Percentiles rank a stretch among this genome's conserved stretches.
phyloP scores from a whole-genome alignment of 352 stramenopile species.

The Phytophthora capsici region DNA sequence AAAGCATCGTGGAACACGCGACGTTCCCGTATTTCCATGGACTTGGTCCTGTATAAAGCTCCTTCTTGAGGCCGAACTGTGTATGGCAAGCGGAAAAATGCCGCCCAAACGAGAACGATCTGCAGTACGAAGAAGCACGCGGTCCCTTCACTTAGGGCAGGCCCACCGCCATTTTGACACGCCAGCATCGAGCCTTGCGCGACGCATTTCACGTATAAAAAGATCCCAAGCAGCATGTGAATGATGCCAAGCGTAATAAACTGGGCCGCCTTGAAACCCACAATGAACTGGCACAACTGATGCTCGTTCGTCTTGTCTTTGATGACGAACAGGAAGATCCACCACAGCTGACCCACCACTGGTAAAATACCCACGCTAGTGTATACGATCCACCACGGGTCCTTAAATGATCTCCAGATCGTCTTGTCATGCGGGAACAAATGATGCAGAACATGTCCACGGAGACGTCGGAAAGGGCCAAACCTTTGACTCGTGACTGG shows the following conservation, averaged over 20 bases:
- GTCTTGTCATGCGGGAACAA: constrained; percentile 89
- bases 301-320: constrained; percentile 94
- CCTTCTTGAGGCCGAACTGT: constrained; percentile 67
- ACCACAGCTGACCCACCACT: constrained; percentile 89
- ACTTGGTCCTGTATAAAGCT: constrained; percentile 62
- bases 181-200: constrained; percentile 59
- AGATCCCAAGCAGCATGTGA: constrained; percentile 67
- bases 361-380: constrained; percentile 84
- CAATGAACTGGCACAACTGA: constrained; percentile 93
- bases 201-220: constrained; percentile 79
- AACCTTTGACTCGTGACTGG: constrained; percentile 20
- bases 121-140: constrained; percentile 86
- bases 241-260: constrained; percentile 89
- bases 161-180: constrained; percentile 67
- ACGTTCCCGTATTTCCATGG: constrained; percentile 46
- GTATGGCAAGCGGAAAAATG: constrained; percentile 88
- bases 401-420: constrained; percentile 87
- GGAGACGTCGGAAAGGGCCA: constrained; percentile 46
- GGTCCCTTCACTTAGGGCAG: constrained; percentile 69
- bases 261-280: constrained; percentile 91
- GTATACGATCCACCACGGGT: constrained; percentile 84
- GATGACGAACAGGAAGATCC: constrained; percentile 89
- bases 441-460: constrained; percentile 87
- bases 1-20: constrained; percentile 80
- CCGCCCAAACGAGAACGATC: constrained; percentile 83